A percentile compares a stretch with the other conserved stretches of the same genome.
phyloP scores from a whole-genome alignment of 441 rosid genomes.

The Francoa sonchifolia region DNA sequence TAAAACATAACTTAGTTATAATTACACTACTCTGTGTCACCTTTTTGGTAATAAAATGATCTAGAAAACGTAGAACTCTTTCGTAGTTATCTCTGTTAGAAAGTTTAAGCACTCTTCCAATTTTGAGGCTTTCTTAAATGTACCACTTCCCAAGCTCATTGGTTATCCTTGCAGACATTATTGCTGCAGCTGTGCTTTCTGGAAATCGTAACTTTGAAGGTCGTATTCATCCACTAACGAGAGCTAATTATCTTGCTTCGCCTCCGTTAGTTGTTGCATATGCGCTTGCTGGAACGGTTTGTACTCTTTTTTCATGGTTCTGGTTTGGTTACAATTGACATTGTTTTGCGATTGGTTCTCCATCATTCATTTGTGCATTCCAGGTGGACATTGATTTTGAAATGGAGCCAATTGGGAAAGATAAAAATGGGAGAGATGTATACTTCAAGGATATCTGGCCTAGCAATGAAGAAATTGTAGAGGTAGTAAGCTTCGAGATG shows the following conservation, averaged over 20 bases:
- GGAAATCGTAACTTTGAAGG: slow-evolving; percentile 65
- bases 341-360: not conserved
- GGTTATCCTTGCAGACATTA: slow-evolving; percentile 28
- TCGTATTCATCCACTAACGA: slow-evolving; percentile 49
- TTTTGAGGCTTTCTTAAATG: not conserved
- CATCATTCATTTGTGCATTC: not conserved
- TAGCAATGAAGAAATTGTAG: slow-evolving; percentile 39
- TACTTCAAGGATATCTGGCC: slow-evolving; percentile 54
- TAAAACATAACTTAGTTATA: not conserved
- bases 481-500: slow-evolving; percentile 20
- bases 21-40: too few relatives aligned
- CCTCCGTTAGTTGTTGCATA: slow-evolving; percentile 64
- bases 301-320: slow-evolving; percentile 1
- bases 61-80: too few relatives aligned
- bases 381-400: slow-evolving; percentile 62
- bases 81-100: not conserved
- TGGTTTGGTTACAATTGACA: not conserved
- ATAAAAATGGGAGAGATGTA: slow-evolving; percentile 35
- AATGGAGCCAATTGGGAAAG: slow-evolving; percentile 39
- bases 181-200: slow-evolving; percentile 55
- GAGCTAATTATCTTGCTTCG: slow-evolving; percentile 67
- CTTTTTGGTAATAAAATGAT: too few relatives aligned
- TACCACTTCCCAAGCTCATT: too few relatives aligned
- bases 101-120: not conserved
- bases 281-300: slow-evolving; percentile 58